A percentile compares a stretch with the other conserved stretches of the same genome.
Evolutionary conservation across 352 stramenopile genomes (phyloP).

Genomic region (Phytophthora sp.): DNA sequence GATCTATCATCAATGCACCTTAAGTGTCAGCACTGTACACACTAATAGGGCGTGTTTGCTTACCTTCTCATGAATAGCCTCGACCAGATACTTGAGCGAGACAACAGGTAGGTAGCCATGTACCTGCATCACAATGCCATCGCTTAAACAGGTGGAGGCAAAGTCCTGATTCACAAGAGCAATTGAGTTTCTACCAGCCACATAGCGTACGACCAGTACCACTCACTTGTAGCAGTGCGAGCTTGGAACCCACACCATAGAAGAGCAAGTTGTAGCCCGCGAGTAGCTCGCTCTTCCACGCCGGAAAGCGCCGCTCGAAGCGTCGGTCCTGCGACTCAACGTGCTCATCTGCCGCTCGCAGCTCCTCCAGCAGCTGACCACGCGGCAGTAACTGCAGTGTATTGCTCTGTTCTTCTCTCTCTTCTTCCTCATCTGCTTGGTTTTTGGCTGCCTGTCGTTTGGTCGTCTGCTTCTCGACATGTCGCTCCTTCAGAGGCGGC

Average conservation of each 20-base stretch:
- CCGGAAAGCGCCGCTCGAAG: slow-evolving; percentile 35
- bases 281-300: slow-evolving; percentile 54
- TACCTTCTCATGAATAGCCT: slow-evolving; percentile 48
- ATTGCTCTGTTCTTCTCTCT: slow-evolving; percentile 12
- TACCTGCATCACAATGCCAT: slow-evolving; percentile 54
- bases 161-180: slow-evolving; percentile 43
- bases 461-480: slow-evolving; percentile 11
- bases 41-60: no score
- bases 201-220: not conserved
- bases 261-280: slow-evolving; percentile 61
- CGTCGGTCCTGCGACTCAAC: slow-evolving; percentile 9
- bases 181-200: not conserved
- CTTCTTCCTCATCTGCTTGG: not conserved
- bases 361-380: slow-evolving; percentile 27
- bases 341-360: slow-evolving; percentile 29
- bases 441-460: slow-evolving; percentile 4
- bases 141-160: slow-evolving; percentile 30
- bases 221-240: slow-evolving; percentile 53
- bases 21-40: no score
- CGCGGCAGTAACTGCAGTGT: slow-evolving; percentile 30
- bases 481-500: slow-evolving; percentile 27
- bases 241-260: slow-evolving; percentile 63
- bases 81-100: slow-evolving; percentile 50
- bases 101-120: slow-evolving; percentile 65
- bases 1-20: slow-evolving; percentile 24